phyloP scores from a whole-genome alignment of 257 asterid genomes.

The Buddleja alternifolia region DNA sequence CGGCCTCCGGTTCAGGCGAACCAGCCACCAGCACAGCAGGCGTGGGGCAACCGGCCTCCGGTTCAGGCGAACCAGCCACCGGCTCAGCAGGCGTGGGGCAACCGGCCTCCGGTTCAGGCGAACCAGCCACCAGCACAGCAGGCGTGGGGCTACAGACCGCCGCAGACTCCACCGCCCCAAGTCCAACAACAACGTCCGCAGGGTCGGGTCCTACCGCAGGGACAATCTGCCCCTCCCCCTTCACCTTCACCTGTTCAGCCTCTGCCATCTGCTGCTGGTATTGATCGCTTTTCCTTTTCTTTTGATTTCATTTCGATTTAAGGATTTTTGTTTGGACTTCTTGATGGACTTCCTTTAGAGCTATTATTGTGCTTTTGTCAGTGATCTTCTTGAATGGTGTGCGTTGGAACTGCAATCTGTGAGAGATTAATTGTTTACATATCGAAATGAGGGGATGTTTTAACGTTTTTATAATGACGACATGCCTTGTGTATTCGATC shows the following conservation, averaged over 20 bases:
- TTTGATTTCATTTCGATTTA: neutral
- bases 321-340: neutral
- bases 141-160: slow-evolving; percentile 18
- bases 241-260: slow-evolving; percentile 31
- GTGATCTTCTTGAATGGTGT: no score
- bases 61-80: no score
- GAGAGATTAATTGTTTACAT: no score
- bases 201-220: slow-evolving; percentile 36
- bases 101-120: no score
- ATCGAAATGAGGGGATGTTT: no score
- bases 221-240: slow-evolving; percentile 18
- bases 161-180: neutral
- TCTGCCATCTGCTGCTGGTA: slow-evolving; percentile 39
- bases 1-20: no score
- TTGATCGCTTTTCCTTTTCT: neutral
- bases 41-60: no score
- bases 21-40: no score
- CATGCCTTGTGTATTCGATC: no score
- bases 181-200: slow-evolving; percentile 24
- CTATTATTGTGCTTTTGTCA: neutral
- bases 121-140: slow-evolving; percentile 22
- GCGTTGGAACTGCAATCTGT: no score
- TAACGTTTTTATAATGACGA: no score
- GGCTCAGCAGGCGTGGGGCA: no score
- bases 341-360: neutral